Conservation (phyloP, 2,329 filamentous ascomycete species). For the Blastomyces silverae region DNA sequence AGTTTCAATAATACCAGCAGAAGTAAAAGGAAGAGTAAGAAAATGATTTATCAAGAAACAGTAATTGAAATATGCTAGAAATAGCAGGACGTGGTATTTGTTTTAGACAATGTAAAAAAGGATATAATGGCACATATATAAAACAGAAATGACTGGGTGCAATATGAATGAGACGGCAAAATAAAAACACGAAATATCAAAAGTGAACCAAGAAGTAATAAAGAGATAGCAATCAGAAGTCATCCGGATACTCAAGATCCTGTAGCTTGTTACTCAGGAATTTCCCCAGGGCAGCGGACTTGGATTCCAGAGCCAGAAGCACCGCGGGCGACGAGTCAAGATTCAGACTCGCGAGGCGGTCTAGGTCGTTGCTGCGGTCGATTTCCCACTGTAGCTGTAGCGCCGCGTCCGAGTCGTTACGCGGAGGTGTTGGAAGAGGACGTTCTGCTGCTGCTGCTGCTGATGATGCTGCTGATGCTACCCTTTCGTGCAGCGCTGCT, state of each 20-base stretch:
- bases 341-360: constrained; percentile 36
- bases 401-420: constrained; percentile 24
- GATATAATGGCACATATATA: background rate
- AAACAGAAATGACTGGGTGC: background rate
- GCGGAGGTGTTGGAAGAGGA: background rate
- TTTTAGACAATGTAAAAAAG: background rate
- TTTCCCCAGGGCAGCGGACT: constrained; percentile 37
- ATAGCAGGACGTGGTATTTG: background rate
- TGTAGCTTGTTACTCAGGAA: constrained; percentile 38
- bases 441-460: background rate
- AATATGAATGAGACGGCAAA: background rate
- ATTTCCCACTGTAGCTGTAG: constrained; percentile 37
- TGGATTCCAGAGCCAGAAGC: constrained; percentile 38
- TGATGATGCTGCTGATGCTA: background rate
- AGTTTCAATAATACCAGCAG: background rate
- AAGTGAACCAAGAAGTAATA: constrained; percentile 8
- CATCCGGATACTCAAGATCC: constrained; percentile 39
- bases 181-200: background rate
- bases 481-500: too few relatives aligned
- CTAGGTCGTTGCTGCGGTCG: constrained; percentile 36
- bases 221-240: constrained; percentile 29
- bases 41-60: background rate
- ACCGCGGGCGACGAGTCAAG: constrained; percentile 36
- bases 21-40: too few relatives aligned
- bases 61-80: background rate